A percentile compares a stretch with the other conserved stretches of the same genome.
phyloP scores from a whole-genome alignment of 352 stramenopile genomes.

The Achlya hypogyna region DNA sequence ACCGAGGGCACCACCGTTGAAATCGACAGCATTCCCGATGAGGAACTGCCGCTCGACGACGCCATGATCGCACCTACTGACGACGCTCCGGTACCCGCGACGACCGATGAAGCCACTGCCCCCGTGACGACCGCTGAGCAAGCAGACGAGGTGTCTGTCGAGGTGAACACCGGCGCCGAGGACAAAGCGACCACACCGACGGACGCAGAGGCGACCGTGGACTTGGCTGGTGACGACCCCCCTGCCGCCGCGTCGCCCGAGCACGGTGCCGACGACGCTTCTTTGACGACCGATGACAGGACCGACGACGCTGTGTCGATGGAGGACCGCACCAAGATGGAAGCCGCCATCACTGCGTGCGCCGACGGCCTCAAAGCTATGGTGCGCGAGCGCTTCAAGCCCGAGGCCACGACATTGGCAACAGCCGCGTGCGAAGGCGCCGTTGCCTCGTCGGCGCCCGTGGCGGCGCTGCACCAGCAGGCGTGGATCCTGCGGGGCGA shows the following conservation, averaged over 20 bases:
- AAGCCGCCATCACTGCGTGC: neutral
- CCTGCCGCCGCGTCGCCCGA: neutral
- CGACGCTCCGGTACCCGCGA: too few species aligned
- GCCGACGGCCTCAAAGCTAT: neutral
- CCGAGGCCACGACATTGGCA: neutral
- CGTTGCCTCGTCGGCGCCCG: neutral
- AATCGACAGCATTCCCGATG: too few species aligned
- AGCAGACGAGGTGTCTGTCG: too few species aligned
- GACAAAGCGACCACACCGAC: too few species aligned
- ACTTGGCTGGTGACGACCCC: too few species aligned
- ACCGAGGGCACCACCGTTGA: too few species aligned
- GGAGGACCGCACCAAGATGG: neutral
- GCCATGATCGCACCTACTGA: too few species aligned
- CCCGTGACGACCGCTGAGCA: too few species aligned
- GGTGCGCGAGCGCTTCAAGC: neutral
- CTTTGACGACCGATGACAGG: neutral
- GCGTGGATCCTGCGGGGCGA: conserved; percentile 2
- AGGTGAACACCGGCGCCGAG: too few species aligned
- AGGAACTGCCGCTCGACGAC: too few species aligned
- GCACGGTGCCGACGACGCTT: neutral
- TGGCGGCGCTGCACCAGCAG: neutral
- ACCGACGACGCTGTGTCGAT: neutral
- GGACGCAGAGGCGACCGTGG: too few species aligned
- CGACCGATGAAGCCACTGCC: too few species aligned
- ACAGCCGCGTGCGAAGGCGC: neutral